A percentile compares a stretch with the other conserved stretches of the same genome.
These are phyloP conservation scores for Boletus sensibilis DNA, from an alignment of 768 basidiomycete genomes.

Conservation along the genomic window DNA sequence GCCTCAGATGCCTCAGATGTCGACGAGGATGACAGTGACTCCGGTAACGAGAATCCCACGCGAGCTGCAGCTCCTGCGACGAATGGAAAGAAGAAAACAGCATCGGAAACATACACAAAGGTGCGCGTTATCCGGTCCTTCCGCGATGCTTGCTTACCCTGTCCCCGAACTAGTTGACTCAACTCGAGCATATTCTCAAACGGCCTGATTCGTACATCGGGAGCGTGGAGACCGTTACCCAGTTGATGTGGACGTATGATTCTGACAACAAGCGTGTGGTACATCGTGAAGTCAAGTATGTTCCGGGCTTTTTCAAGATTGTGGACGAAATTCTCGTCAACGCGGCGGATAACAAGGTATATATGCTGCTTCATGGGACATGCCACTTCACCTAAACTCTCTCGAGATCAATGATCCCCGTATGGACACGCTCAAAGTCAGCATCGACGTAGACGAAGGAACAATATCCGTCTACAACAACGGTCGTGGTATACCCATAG, in stretches of 20 bases:
- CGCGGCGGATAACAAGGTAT: slow-evolving; percentile 97
- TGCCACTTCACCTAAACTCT: not conserved
- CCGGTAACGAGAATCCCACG: slow-evolving; percentile 39
- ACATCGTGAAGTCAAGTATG: slow-evolving; percentile 79
- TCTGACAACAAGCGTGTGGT: slow-evolving; percentile 80
- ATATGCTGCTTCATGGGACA: slow-evolving; percentile 13
- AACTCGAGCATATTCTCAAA: slow-evolving; percentile 91
- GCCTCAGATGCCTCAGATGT: slow-evolving; percentile 42
- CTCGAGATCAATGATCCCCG: slow-evolving; percentile 81
- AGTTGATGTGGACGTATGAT: slow-evolving; percentile 94
- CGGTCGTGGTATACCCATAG: slow-evolving; percentile 94
- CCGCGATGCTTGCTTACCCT: not conserved
- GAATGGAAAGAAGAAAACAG: slow-evolving; percentile 75
- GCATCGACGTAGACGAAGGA: slow-evolving; percentile 78
- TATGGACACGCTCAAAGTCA: slow-evolving; percentile 92
- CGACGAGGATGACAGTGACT: slow-evolving; percentile 38
- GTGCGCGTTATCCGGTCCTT: slow-evolving; percentile 39
- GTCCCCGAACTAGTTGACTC: slow-evolving; percentile 63
- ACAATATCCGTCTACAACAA: slow-evolving; percentile 94
- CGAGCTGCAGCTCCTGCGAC: slow-evolving; percentile 26
- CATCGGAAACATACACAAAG: slow-evolving; percentile 89
- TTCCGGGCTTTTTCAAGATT: slow-evolving; percentile 99
- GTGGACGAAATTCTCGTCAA: slow-evolving; percentile 99
- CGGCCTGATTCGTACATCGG: slow-evolving; percentile 97
- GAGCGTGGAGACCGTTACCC: slow-evolving; percentile 84